Base-by-base conservation (phyloP, 495 filamentous ascomycete species). In the Penicillium silybi region DNA sequence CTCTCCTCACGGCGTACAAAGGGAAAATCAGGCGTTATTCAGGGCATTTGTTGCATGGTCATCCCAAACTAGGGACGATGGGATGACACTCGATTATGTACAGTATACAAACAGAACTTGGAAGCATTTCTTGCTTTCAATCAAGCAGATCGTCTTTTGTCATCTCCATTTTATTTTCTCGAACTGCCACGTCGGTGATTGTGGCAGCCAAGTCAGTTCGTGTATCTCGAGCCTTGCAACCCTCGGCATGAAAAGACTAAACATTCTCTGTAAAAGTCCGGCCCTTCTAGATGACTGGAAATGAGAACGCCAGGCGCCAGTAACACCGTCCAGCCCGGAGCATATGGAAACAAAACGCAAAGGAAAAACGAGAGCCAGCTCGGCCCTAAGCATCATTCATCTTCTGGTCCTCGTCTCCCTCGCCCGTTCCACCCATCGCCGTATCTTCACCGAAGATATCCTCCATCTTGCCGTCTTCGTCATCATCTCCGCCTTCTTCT, bases 401-500 rank as follows among this genome's bases (percentile, higher is more conserved):
- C n/a, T 74, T 67, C 34, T 68, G 69, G 58, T 77, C 76, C 40
- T 59, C 70, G 38, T 70, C 70, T 9, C 54, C 69, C 50, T 70
- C 68, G 5, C 64, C 58, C 19, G 64, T 59, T 50, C 83, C 58
- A 56, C 76, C 50, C 75, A 83, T 75, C 47, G 71, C 55, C 55
- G 73, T 63, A 52, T 73, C 62, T 42, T 84, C 63, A 48, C 80
- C 70, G 66, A 82, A 77, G 48, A 79, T 68, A 66, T 86, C 83
- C 56, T 85, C 81, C 70, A 85, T 79, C 57, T 76, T 77, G 7
- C 76, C 80, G 59, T 79, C 80, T 34, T 81, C 77, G 34, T 80
- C 78, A 38, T 70, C 67, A 17, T 62, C 61, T 0, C 48, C 55
- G 16, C 60, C 67, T 10, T 63, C 67, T 10, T 63, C 65, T 19